A percentile compares a stretch with the other conserved stretches of the same genome.
These are phyloP conservation scores for Leccinum cinnamomeum DNA, from an alignment of 1,284 basidiomycete species.

Conservation along the genomic window DNA sequence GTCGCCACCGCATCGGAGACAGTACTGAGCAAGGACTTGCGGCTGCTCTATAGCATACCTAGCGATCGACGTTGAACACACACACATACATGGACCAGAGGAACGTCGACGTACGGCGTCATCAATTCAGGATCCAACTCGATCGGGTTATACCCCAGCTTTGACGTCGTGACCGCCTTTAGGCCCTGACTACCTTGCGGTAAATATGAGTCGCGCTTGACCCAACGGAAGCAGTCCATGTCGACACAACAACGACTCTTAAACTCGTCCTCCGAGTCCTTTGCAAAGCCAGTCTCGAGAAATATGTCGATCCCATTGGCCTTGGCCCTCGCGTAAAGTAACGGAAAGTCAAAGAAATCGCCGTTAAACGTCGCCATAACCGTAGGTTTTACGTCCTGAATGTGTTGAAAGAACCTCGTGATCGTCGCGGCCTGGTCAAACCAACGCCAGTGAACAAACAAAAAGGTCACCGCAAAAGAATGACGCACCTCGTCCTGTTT, in stretches of 20 bases:
- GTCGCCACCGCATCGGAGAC: conserved; percentile 99
- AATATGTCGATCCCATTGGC: conserved; percentile 97
- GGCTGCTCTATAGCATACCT: conserved; percentile 98
- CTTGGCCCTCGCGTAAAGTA: conserved; percentile 87
- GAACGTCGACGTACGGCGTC: conserved; percentile 77
- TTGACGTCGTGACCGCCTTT: conserved; percentile 97
- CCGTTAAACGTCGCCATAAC: conserved; percentile 99
- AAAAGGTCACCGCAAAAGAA: neutral
- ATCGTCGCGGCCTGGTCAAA: conserved; percentile 68
- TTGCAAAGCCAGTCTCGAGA: conserved; percentile 90
- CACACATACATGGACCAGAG: neutral
- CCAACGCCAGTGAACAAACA: neutral
- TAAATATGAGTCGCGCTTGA: conserved; percentile 99
- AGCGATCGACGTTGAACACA: conserved; percentile 5
- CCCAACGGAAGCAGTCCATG: conserved; percentile 99
- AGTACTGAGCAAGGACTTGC: conserved; percentile 94
- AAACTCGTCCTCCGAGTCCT: conserved; percentile 93
- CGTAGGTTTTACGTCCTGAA: conserved; percentile 90
- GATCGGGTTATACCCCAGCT: conserved; percentile 96
- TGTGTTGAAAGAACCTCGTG: conserved; percentile 89
- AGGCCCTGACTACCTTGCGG: conserved; percentile 98
- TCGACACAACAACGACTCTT: conserved; percentile 94
- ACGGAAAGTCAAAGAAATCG: conserved; percentile 99
- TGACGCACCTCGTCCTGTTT: conserved; percentile 76
- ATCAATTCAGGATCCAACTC: conserved; percentile 98